Conservation (phyloP, 108 stramenopile genomes). For the Seminavis robusta region DNA sequence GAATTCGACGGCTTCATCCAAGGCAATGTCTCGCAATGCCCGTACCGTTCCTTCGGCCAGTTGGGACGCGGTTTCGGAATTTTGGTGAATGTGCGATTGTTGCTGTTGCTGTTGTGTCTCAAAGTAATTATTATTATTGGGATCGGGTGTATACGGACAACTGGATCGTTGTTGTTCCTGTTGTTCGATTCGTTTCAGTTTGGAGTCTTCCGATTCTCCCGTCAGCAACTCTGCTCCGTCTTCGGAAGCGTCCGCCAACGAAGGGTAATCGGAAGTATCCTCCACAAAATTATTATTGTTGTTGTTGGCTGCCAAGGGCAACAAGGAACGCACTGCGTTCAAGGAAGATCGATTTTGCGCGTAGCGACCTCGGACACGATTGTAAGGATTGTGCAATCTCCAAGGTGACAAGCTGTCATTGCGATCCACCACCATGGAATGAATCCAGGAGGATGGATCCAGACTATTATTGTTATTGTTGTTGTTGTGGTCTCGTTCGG, state of each 20-base stretch:
- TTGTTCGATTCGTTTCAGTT: background rate
- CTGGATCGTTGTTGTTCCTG: background rate
- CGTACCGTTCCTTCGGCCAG: conserved; percentile 80
- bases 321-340: conserved; percentile 17
- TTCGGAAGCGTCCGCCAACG: background rate
- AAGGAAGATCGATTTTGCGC: background rate
- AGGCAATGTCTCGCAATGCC: conserved; percentile 75
- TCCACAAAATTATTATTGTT: background rate
- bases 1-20: conserved; percentile 78
- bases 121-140: background rate
- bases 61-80: conserved; percentile 76
- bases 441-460: background rate
- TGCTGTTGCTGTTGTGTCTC: background rate
- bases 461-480: no score
- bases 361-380: conserved; percentile 7
- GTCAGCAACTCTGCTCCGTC: background rate
- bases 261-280: background rate
- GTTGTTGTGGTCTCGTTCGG: background rate
- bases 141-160: background rate
- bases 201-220: background rate
- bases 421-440: background rate
- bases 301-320: conserved; percentile 10
- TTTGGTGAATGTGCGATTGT: conserved; percentile 4
- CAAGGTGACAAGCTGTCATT: background rate
- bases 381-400: conserved; percentile 10